phyloP scores from a whole-genome alignment of 225 moss, liverwort and hornwort species.

The Antitrichia curtipendula region DNA sequence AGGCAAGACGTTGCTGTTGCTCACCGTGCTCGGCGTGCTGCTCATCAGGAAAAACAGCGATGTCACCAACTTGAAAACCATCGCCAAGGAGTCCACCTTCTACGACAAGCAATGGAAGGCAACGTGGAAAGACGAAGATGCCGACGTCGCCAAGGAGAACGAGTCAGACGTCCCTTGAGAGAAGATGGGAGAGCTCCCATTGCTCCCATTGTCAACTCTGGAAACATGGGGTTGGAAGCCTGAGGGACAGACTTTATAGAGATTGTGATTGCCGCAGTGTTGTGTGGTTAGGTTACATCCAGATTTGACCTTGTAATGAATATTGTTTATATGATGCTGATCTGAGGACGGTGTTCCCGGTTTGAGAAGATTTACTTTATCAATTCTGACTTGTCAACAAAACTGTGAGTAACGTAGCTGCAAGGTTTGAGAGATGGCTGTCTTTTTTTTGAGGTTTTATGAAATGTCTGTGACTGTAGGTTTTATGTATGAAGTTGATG shows the following conservation, averaged over 20 bases:
- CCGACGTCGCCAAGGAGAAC: background rate
- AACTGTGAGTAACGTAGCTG: background rate
- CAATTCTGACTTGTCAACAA: background rate
- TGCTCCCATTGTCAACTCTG: background rate
- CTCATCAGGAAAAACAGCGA: conserved; percentile 70
- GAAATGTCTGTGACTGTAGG: background rate
- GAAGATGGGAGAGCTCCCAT: background rate
- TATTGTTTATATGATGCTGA: background rate
- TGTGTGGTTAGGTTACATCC: background rate
- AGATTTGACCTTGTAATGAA: background rate
- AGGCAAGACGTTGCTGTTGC: conserved; percentile 61
- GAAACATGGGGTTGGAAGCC: background rate
- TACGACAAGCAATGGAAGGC: conserved; percentile 99
- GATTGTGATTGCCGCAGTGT: background rate
- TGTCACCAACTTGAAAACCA: conserved; percentile 39
- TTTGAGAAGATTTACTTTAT: background rate
- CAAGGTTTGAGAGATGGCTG: background rate
- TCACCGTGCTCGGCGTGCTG: conserved; percentile 60
- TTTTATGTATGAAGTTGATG: background rate
- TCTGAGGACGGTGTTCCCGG: background rate
- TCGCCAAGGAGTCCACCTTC: conserved; percentile 84
- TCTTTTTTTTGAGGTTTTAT: background rate
- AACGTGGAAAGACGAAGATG: conserved; percentile 53
- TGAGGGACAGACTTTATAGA: background rate
- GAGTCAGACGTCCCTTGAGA: conserved; percentile 3